A percentile compares a stretch with the other conserved stretches of the same genome.
These are phyloP conservation scores for Trametes cinnabarina DNA, from an alignment of 768 basidiomycete species.

Conservation along the genomic window DNA sequence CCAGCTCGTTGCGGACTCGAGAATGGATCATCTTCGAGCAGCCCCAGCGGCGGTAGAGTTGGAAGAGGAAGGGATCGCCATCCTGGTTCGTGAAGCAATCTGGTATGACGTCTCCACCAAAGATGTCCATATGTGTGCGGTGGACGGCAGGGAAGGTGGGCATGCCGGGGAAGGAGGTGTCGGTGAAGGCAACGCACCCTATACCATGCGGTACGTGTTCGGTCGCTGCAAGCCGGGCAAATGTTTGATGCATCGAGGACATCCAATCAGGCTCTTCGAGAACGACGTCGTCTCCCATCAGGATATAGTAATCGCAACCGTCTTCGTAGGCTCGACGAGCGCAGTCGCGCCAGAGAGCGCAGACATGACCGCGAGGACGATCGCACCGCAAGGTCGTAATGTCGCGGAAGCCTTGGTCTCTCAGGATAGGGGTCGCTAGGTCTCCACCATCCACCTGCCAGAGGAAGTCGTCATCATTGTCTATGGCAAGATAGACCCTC, in stretches of 20 bases:
- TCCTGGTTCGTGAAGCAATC: conserved; percentile 57
- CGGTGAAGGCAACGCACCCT: conserved; percentile 58
- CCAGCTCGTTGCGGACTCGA: conserved; percentile 44
- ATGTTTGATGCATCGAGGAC: conserved; percentile 39
- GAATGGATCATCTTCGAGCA: conserved; percentile 45
- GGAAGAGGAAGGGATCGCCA: conserved; percentile 56
- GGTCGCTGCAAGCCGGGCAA: conserved; percentile 33
- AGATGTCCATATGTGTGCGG: conserved; percentile 54
- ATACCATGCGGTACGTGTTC: conserved; percentile 43
- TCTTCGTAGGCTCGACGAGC: conserved; percentile 49
- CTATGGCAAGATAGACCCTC: conserved; percentile 53
- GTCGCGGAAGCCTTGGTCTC: conserved; percentile 36
- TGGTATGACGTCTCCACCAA: conserved; percentile 49
- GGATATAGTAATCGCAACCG: conserved; percentile 47
- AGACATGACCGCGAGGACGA: conserved; percentile 47
- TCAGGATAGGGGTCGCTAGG: conserved; percentile 38
- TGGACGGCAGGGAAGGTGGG: conserved; percentile 61
- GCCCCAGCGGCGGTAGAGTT: conserved; percentile 58
- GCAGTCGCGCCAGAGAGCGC: conserved; percentile 51
- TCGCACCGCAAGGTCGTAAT: conserved; percentile 36
- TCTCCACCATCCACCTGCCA: conserved; percentile 24
- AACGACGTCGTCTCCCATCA: conserved; percentile 57
- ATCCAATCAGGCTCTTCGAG: conserved; percentile 54
- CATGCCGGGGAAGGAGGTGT: conserved; percentile 56
- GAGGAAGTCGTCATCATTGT: conserved; percentile 47